phyloP scores from a whole-genome alignment of 108 stramenopile species.

The Stephanodiscus minutulus region DNA sequence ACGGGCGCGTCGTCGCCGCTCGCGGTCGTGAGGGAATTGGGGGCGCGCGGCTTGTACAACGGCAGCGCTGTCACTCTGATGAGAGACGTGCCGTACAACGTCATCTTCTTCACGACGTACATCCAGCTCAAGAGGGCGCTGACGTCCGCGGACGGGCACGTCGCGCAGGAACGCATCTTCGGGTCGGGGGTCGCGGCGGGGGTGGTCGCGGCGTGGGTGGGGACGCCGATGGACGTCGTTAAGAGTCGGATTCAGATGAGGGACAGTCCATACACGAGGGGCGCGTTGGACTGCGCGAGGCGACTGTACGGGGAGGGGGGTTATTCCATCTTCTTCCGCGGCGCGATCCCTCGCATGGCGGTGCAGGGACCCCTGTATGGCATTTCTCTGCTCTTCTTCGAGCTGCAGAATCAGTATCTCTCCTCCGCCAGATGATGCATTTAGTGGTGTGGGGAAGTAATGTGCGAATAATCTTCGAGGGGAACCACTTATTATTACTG shows the following conservation, averaged over 20 bases:
- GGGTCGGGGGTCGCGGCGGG: slow-evolving; percentile 56
- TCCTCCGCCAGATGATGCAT: slow-evolving; percentile 10
- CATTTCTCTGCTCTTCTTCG: slow-evolving; percentile 51
- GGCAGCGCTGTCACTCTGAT: slow-evolving; percentile 61
- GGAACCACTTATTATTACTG: too few relatives aligned
- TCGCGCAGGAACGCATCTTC: slow-evolving; percentile 20
- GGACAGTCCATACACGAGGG: slow-evolving; percentile 27
- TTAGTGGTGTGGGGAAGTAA: too few relatives aligned
- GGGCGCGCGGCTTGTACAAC: slow-evolving; percentile 58
- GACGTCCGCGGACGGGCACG: slow-evolving; percentile 17
- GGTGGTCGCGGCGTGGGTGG: slow-evolving; percentile 48
- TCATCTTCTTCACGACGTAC: slow-evolving; percentile 66
- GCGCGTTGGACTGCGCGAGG: slow-evolving; percentile 25
- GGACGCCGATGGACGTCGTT: slow-evolving; percentile 54
- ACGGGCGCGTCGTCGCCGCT: slow-evolving; percentile 9
- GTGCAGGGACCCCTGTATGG: slow-evolving; percentile 57
- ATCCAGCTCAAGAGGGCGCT: slow-evolving; percentile 42
- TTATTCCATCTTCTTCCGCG: slow-evolving; percentile 40
- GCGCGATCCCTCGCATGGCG: slow-evolving; percentile 46
- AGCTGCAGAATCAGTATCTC: slow-evolving; percentile 46
- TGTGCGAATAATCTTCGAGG: too few relatives aligned
- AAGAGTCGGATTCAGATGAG: slow-evolving; percentile 46
- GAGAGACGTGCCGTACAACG: slow-evolving; percentile 61
- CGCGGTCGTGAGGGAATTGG: slow-evolving; percentile 50
- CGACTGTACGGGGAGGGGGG: slow-evolving; percentile 29